phyloP scores from a whole-genome alignment of 768 basidiomycete genomes.

The Termitomyces sp. region DNA sequence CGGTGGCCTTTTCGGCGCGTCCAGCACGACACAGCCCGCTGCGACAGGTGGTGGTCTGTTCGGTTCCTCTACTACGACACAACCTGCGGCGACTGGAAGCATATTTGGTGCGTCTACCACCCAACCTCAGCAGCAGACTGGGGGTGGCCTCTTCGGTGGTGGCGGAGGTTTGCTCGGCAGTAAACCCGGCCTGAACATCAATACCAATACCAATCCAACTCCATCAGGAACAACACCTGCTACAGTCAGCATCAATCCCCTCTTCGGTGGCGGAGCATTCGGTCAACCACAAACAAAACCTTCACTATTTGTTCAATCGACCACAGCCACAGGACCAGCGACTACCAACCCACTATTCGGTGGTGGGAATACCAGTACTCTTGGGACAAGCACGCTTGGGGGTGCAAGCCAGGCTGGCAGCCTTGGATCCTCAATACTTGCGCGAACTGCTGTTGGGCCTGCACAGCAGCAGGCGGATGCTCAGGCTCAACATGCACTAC shows the following conservation, averaged over 20 bases:
- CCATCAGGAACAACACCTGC: constrained; percentile 17
- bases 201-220: constrained; percentile 17
- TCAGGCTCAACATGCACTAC: constrained; percentile 48
- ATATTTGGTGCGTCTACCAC: constrained; percentile 23
- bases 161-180: constrained; percentile 4
- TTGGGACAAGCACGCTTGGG: constrained; percentile 28
- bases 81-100: constrained; percentile 18
- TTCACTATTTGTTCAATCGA: constrained; percentile 21
- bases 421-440: constrained; percentile 28
- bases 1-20: constrained; percentile 27
- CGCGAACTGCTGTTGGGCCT: constrained; percentile 29
- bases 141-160: background rate
- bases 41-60: constrained; percentile 23
- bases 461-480: constrained; percentile 53
- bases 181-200: constrained; percentile 17
- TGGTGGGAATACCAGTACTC: constrained; percentile 19
- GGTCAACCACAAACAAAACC: constrained; percentile 22
- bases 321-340: constrained; percentile 1
- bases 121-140: constrained; percentile 7
- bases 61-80: constrained; percentile 18
- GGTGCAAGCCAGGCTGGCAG: constrained; percentile 20
- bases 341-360: constrained; percentile 19
- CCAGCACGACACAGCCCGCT: constrained; percentile 5
- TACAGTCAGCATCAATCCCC: constrained; percentile 16
- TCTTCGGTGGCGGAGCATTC: constrained; percentile 19